Evolutionary conservation across 179 eudicot genomes (phyloP).

Genomic region (Vitellaria paradoxa): DNA sequence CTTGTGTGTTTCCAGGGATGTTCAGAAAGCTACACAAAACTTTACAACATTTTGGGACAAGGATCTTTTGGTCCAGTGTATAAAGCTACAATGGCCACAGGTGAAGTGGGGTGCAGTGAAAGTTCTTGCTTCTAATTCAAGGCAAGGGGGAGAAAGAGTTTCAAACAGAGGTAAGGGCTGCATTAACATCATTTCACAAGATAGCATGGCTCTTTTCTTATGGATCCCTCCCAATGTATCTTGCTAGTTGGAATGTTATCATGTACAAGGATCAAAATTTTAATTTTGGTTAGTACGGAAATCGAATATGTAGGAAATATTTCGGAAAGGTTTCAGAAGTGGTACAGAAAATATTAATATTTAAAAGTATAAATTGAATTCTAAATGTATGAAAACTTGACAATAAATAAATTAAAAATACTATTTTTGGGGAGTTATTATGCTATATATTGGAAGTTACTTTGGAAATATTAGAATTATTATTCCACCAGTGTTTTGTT

Average conservation of each 20-base stretch:
- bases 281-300: no score
- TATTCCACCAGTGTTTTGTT: no score
- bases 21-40: conserved; percentile 84
- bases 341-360: no score
- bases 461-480: no score
- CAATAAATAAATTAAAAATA: no score
- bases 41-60: conserved; percentile 86
- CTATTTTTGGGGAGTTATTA: no score
- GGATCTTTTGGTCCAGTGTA: conserved; percentile 97
- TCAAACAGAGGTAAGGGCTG: conserved; percentile 73
- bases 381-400: no score
- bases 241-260: not conserved
- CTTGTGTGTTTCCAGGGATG: conserved; percentile 52
- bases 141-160: conserved; percentile 92
- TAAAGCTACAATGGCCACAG: conserved; percentile 79
- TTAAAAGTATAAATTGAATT: no score
- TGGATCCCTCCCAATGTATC: not conserved
- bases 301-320: no score
- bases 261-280: no score
- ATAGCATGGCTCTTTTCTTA: not conserved
- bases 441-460: no score
- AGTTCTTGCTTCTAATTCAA: conserved; percentile 89
- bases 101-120: conserved; percentile 84
- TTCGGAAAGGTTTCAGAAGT: no score
- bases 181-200: not conserved